Base-by-base conservation (phyloP, 2,329 filamentous ascomycete genomes). In the Colletotrichum siamense region DNA sequence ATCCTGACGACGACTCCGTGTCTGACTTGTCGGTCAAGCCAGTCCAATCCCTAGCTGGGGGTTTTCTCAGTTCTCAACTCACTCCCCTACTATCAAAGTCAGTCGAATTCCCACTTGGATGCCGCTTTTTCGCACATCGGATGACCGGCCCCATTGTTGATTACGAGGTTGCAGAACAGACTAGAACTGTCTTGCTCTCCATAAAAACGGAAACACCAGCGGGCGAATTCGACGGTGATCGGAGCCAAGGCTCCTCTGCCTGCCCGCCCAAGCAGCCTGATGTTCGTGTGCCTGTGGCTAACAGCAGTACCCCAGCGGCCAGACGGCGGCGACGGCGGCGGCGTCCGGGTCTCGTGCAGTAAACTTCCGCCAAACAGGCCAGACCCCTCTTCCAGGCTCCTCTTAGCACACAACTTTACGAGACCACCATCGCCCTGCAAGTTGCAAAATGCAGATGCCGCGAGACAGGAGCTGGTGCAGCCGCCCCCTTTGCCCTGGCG, bases 131-230 rank as follows among this genome's bases (percentile, higher is more conserved):
- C 44, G 64, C 64, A 76, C 44, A 65, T 69, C 70, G 34, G 70
- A 65, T 76, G 70, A 73, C 74, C 64, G 57, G 65, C 26, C 65
- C 44, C 74, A 55, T 76, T 73, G 64, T 73, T 64, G 74, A 73
- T 76, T 74, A 76, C 74, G 74, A 76, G 74, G 74, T 76, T 73
- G 63, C 70, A 73, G 49, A 76, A 65, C 24, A 34, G 64, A 76
- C 70, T 52, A 65, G 70, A 69, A 61, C 44, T 44, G 63, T 64
- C 24, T 69, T 32, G 63, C 69, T 76, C 64, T 76, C 73, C 73
- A 69, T 76, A 75, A 73, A 44, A 68, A 63, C 62, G 16, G 30
- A 30, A 34, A 62, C 28, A 62, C 26, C 69, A 57, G 32, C 63
- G 59, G 30, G 15, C 15, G 10, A 34, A 44, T 44, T 57, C 39